Evolutionary conservation across 352 stramenopile species (phyloP).

Genomic region (Plasmopara muralis): DNA sequence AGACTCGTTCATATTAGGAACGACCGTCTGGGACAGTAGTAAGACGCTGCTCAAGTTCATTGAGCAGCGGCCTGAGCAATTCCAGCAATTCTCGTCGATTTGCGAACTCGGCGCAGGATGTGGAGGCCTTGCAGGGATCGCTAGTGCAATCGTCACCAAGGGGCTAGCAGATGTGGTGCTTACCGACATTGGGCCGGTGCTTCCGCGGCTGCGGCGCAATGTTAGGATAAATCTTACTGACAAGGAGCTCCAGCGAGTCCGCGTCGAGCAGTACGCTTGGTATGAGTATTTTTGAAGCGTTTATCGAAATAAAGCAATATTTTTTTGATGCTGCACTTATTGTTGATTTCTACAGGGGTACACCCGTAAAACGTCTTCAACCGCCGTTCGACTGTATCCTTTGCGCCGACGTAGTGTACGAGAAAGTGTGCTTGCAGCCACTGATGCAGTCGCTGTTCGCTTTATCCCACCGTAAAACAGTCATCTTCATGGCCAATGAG

Average conservation of each 20-base stretch:
- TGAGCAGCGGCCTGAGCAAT: conserved; percentile 46
- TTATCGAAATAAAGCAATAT: background rate
- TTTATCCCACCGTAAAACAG: conserved; percentile 67
- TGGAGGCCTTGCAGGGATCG: conserved; percentile 65
- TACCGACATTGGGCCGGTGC: conserved; percentile 69
- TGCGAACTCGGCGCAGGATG: conserved; percentile 73
- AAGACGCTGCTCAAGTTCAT: conserved; percentile 85
- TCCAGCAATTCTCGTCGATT: conserved; percentile 52
- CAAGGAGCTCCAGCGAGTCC: conserved; percentile 52
- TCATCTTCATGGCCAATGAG: conserved; percentile 76
- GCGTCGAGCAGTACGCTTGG: conserved; percentile 52
- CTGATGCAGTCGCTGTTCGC: conserved; percentile 75
- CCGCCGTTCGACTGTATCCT: conserved; percentile 75
- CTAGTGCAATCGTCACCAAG: conserved; percentile 53
- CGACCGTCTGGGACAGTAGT: conserved; percentile 80
- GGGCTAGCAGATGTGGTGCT: conserved; percentile 61
- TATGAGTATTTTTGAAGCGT: conserved; percentile 9
- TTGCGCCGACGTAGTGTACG: conserved; percentile 77
- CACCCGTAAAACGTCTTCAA: conserved; percentile 39
- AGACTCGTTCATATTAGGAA: conserved; percentile 76
- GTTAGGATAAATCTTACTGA: conserved; percentile 53
- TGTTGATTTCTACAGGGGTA: conserved; percentile 36
- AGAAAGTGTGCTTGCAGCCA: conserved; percentile 67
- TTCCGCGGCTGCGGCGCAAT: conserved; percentile 73
- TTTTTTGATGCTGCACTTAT: conserved; percentile 2